phyloP scores from a whole-genome alignment of 257 asterid species.

The Plantago major region DNA sequence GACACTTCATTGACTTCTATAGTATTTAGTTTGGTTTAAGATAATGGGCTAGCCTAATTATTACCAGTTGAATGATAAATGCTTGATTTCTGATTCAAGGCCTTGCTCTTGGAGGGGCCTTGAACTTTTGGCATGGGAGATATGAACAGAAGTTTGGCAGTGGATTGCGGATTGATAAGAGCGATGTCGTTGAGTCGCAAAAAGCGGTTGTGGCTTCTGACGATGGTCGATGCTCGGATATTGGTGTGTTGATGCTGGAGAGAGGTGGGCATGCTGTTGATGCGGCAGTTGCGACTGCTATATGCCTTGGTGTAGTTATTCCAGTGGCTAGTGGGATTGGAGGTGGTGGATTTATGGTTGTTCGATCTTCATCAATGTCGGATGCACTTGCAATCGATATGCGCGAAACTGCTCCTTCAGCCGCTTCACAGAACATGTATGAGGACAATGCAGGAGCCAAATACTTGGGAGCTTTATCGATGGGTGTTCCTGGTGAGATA shows the following conservation, averaged over 20 bases:
- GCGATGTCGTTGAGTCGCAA: slow-evolving; percentile 43
- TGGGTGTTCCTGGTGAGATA: slow-evolving; percentile 90
- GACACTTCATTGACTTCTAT: slow-evolving; percentile 2
- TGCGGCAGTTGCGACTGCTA: slow-evolving; percentile 79
- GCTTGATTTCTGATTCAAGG: slow-evolving; percentile 11
- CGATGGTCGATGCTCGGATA: slow-evolving; percentile 79
- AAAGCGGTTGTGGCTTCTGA: slow-evolving; percentile 81
- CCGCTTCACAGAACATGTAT: slow-evolving; percentile 90
- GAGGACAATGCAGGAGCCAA: slow-evolving; percentile 43
- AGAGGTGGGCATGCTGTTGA: slow-evolving; percentile 87
- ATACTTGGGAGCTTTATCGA: slow-evolving; percentile 54
- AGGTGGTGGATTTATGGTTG: slow-evolving; percentile 87
- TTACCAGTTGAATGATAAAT: neutral
- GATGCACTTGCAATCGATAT: slow-evolving; percentile 59
- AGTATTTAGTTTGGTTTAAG: no score
- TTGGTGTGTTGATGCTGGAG: slow-evolving; percentile 52
- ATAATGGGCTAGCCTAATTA: no score
- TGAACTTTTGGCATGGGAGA: slow-evolving; percentile 13
- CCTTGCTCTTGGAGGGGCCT: slow-evolving; percentile 21
- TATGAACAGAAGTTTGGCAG: slow-evolving; percentile 14
- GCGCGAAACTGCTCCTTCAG: slow-evolving; percentile 90
- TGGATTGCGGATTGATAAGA: slow-evolving; percentile 14
- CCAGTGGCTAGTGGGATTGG: slow-evolving; percentile 81
- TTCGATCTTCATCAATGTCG: slow-evolving; percentile 44
- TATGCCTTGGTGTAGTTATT: slow-evolving; percentile 78